Evolutionary conservation across 148 eudicot genomes (phyloP).

Genomic region (Persicaria tinctoria): DNA sequence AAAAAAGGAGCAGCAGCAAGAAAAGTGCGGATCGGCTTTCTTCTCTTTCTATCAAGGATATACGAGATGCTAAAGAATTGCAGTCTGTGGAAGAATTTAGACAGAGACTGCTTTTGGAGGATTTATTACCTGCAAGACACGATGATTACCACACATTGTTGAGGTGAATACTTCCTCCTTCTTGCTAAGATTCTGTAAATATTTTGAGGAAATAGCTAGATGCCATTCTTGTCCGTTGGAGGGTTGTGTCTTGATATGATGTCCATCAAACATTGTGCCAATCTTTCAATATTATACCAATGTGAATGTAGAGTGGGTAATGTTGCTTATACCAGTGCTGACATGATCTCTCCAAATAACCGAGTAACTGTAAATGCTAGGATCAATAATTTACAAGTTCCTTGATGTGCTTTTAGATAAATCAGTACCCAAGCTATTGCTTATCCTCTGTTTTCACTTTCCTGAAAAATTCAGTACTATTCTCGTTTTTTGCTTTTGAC

Average conservation of each 20-base stretch:
- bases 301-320: background rate
- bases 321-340: background rate
- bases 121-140: conserved; percentile 60
- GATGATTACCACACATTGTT: conserved; percentile 69
- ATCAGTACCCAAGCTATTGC: background rate
- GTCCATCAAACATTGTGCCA: background rate
- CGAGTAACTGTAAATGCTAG: background rate
- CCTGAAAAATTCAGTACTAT: background rate
- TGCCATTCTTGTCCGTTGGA: background rate
- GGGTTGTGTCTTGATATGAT: background rate
- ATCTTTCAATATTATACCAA: background rate
- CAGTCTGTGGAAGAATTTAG: conserved; percentile 72
- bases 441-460: background rate
- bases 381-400: background rate
- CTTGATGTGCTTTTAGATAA: background rate
- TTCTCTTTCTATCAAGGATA: conserved; percentile 37
- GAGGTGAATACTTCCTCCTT: conserved; percentile 35
- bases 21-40: conserved; percentile 21
- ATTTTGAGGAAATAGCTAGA: background rate
- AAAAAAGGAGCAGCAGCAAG: conserved; percentile 35
- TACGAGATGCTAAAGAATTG: conserved; percentile 55
- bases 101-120: conserved; percentile 42
- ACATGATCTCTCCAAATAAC: background rate
- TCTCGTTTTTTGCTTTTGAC: background rate
- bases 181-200: background rate